These are phyloP conservation scores for Neocallimastix lanati DNA, from an alignment of 192 early-diverging fungal genomes.

Conservation along the genomic window DNA sequence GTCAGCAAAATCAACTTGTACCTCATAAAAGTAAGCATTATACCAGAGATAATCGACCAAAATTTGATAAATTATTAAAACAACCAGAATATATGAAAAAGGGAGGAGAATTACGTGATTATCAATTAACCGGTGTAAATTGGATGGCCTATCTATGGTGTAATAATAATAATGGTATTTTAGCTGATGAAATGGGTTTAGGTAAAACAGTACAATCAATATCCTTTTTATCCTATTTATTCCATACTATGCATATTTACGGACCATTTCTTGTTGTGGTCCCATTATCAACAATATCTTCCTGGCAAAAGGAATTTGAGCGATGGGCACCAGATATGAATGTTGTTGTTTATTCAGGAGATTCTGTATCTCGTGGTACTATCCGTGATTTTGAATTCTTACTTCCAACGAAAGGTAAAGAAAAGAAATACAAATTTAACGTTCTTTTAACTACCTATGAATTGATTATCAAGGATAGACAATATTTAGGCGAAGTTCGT, in stretches of 20 bases:
- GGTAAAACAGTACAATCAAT: conserved; percentile 98
- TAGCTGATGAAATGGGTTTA: conserved; percentile 83
- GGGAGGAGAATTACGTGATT: conserved; percentile 82
- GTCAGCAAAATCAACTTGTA: conserved; percentile 49
- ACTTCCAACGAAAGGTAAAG: conserved; percentile 13
- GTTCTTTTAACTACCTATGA: conserved; percentile 91
- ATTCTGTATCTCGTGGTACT: conserved; percentile 53
- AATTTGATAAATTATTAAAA: conserved; percentile 53
- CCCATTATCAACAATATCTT: conserved; percentile 81
- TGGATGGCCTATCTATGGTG: conserved; percentile 97
- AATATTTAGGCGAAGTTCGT: conserved; percentile 54
- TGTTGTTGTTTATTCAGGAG: conserved; percentile 74
- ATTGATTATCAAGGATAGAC: conserved; percentile 78
- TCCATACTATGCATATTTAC: conserved; percentile 61
- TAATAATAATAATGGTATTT: conserved; percentile 83
- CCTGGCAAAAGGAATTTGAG: conserved; percentile 91
- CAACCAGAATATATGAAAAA: conserved; percentile 63
- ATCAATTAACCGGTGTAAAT: conserved; percentile 84
- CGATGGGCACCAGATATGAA: conserved; percentile 93
- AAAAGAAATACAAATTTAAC: conserved; percentile 60
- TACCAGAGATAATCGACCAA: conserved; percentile 30
- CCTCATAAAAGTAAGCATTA: conserved; percentile 43
- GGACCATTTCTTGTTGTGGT: conserved; percentile 94
- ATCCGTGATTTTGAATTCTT: conserved; percentile 95
- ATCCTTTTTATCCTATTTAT: conserved; percentile 74